Base-by-base conservation (phyloP, 108 stramenopile genomes). In the Cyclotella cryptica region DNA sequence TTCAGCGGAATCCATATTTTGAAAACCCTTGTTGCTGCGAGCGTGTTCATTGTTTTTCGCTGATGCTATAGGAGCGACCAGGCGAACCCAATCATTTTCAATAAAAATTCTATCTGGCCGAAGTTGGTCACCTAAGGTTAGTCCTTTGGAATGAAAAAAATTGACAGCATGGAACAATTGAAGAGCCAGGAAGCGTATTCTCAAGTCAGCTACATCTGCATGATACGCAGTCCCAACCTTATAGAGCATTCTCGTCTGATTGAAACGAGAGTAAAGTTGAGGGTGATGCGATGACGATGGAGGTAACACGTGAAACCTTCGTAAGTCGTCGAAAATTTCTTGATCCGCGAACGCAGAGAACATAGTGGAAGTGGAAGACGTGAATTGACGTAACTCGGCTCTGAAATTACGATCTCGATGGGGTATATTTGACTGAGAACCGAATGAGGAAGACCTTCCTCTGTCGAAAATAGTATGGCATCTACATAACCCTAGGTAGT, bases 71-170 rank as follows among this genome's bases (percentile, higher is more conserved):
- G 77, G 77, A 19, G 61, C 14, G 5, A 64, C 69, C 1, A 78
- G 49, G 13, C 77, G 77, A 41, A 78, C 19, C 77, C 77, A 78
- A 15, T 69, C 77, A 49, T 78, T 69, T 5, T 70, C 61, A 49
- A 78, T 69, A 64, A 78, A 78, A 1, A 78, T 78, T 49, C 62
- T 78, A 63, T 78, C 69, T 0, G 77, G 77, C 19, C 54, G 35
- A 15, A 78, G 54, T 43, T 70, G 68, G 17, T 78, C 69, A 19
- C 77, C 77, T 41, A 78, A 45, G 12, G 77, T 63, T 14, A 70
- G 18, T 21, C 69, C 69, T 22, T 28, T 61, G 12, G 69, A 64
- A 43, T 78, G 77, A 64, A 69, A 70, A 54, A 78, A 78, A 12
- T 63, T 61, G 5, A 78, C 69, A 6, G 68, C 77, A 44, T 78